Evolutionary conservation across 1,139 yeast genomes (phyloP), one percentile per base, ranked within the genome.

Genomic region (Pichia sp.): DNA sequence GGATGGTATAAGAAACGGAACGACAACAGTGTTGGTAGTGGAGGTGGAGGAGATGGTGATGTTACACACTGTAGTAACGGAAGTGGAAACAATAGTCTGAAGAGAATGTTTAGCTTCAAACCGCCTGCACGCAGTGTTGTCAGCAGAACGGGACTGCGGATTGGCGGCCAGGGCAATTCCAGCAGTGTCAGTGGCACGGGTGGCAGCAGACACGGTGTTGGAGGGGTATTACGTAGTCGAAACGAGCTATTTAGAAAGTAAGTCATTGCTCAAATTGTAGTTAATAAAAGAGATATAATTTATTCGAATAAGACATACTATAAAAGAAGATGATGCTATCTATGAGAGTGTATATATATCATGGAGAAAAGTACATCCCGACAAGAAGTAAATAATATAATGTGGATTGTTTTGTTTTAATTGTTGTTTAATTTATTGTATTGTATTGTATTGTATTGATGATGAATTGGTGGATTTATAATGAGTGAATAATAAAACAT

Each of bases 81-180:
- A 18, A 32, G 33, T 12, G n/a, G 33, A 10, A 31, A 17, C 7
- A 30, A 31, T 15, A 36, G 22, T 27, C 15, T 38, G 5, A 38
- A 38, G 22, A 38, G 19, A 10, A 19, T 20, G 15, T 40, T 40
- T 35, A 34, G 17, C 7, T 40, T 37, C 18, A 41, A 38, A n/a
- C 42, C 42, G 18, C 45, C 48, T 4, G 41, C 34, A 24, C 27
- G 39, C 7, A 28, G 21, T 20, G 22, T 21, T 9, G 20, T 21
- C 5, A 38, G 40, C 21, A 24, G 40, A 17, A 40, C 38, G 21
- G 44, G 44, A 3, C 18, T 35, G 17, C 24, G 24, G 17, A 21
- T 34, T 19, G n/a, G n/a, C n/a, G n/a, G n/a, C n/a, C n/a, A n/a
- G n/a, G n/a, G n/a, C n/a, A n/a, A n/a, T n/a, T n/a, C n/a, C n/a